Percentiles rank a stretch among this genome's conserved stretches.
phyloP scores from a whole-genome alignment of 192 early-diverging fungal species.

The Entrophospora sp. region DNA sequence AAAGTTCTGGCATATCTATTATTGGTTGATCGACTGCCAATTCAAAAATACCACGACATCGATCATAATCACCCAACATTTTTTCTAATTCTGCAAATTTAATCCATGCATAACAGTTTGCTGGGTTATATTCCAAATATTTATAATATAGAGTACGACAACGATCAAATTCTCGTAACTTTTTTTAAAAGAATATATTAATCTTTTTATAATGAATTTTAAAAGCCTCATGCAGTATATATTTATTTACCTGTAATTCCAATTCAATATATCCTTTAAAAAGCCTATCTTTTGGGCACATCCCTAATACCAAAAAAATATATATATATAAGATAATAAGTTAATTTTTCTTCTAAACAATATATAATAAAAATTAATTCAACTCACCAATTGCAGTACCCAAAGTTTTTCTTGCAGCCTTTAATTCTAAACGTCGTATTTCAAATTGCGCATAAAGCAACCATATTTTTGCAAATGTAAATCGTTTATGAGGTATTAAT shows the following conservation, averaged over 20 bases:
- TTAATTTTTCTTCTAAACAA: neutral
- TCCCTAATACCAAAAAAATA: constrained; percentile 10
- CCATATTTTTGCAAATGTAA: constrained; percentile 99
- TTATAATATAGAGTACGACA: constrained; percentile 84
- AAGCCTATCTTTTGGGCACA: constrained; percentile 83
- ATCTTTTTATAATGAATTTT: too few species aligned
- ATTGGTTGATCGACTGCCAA: constrained; percentile 81
- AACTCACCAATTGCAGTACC: constrained; percentile 73
- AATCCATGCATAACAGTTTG: constrained; percentile 91
- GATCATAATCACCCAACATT: constrained; percentile 76
- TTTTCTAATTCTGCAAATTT: constrained; percentile 90
- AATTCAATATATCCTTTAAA: constrained; percentile 97
- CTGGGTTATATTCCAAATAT: constrained; percentile 80
- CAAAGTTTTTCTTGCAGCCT: constrained; percentile 65
- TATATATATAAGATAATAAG: neutral
- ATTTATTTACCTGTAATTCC: constrained; percentile 64
- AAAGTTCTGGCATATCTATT: constrained; percentile 95
- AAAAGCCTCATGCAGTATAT: too few species aligned
- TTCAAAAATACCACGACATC: constrained; percentile 82
- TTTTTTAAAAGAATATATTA: too few species aligned
- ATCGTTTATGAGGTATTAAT: constrained; percentile 83
- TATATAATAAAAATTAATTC: neutral
- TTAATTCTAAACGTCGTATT: constrained; percentile 66
- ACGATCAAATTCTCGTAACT: constrained; percentile 88
- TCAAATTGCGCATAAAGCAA: constrained; percentile 88